Percentiles rank a stretch among this genome's conserved stretches.
Evolutionary conservation across 2,329 filamentous ascomycete genomes (phyloP).

Genomic region (Fusarium temperatum): DNA sequence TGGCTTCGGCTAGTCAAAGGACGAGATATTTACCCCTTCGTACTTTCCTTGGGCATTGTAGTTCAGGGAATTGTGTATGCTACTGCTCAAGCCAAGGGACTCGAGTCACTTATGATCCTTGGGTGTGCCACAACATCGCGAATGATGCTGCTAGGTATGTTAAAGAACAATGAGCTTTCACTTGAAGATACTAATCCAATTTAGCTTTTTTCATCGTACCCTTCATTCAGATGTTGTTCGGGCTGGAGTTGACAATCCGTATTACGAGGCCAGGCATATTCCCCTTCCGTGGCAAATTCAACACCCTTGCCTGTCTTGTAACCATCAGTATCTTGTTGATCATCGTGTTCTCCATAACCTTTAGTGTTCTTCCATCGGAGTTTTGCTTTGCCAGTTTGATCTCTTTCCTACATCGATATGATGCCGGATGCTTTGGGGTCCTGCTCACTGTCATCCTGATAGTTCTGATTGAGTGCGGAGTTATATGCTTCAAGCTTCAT

Average conservation of each 20-base stretch:
- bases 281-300: conserved; percentile 67
- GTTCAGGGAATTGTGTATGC: conserved; percentile 68
- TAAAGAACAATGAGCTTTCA: background rate
- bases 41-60: conserved; percentile 65
- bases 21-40: conserved; percentile 63
- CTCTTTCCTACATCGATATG: conserved; percentile 71
- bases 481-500: conserved; percentile 67
- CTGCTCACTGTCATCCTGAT: conserved; percentile 60
- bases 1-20: conserved; percentile 56
- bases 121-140: conserved; percentile 65
- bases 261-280: conserved; percentile 65
- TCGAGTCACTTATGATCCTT: conserved; percentile 59
- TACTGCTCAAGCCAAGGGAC: conserved; percentile 63
- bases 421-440: conserved; percentile 64
- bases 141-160: conserved; percentile 67
- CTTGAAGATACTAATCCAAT: conserved; percentile 35
- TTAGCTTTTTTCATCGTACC: conserved; percentile 71
- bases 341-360: conserved; percentile 66
- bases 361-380: conserved; percentile 63
- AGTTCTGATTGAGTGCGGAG: conserved; percentile 59
- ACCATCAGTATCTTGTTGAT: conserved; percentile 61
- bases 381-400: conserved; percentile 74
- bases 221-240: conserved; percentile 72
- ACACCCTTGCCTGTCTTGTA: conserved; percentile 64
- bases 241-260: conserved; percentile 67